Conservation (phyloP, 139 green algal genomes). For the Yamagishiella unicocca region DNA sequence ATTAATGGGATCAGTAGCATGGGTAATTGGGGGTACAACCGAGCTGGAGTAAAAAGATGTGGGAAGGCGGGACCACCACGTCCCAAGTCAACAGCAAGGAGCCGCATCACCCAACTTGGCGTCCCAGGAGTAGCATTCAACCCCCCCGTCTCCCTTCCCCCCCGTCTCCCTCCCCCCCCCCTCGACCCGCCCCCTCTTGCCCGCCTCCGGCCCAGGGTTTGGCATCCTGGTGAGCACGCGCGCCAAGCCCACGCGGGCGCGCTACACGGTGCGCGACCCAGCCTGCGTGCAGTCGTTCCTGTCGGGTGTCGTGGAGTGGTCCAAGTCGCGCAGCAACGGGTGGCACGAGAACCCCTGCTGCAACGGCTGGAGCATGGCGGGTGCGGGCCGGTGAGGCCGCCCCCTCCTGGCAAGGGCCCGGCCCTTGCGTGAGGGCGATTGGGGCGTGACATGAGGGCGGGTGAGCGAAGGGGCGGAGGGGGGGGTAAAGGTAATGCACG, state of each 20-base stretch:
- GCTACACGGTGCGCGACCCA: slow-evolving; percentile 82
- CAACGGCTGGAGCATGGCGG: slow-evolving; percentile 26
- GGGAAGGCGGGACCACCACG: too few species aligned
- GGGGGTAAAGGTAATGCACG: not conserved
- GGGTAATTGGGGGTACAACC: too few species aligned
- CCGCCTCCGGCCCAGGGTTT: slow-evolving; percentile 57
- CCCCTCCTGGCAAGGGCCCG: not conserved
- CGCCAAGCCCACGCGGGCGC: slow-evolving; percentile 82
- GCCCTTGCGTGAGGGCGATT: not conserved
- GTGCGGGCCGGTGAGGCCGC: not conserved
- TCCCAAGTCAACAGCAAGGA: too few species aligned
- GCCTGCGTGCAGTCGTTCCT: slow-evolving; percentile 82
- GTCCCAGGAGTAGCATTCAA: too few species aligned
- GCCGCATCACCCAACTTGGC: too few species aligned
- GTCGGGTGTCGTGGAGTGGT: slow-evolving; percentile 62
- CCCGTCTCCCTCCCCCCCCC: not conserved
- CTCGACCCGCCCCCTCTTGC: not conserved
- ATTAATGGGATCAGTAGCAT: too few species aligned
- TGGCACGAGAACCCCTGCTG: slow-evolving; percentile 53
- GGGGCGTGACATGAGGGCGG: not conserved
- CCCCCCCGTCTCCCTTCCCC: too few species aligned
- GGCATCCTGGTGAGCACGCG: slow-evolving; percentile 90
- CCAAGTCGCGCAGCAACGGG: slow-evolving; percentile 50
- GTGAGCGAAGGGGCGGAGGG: not conserved
- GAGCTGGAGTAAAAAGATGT: too few species aligned